Conservation (phyloP, 2,329 filamentous ascomycete species). For the Penicillium polonicum region DNA sequence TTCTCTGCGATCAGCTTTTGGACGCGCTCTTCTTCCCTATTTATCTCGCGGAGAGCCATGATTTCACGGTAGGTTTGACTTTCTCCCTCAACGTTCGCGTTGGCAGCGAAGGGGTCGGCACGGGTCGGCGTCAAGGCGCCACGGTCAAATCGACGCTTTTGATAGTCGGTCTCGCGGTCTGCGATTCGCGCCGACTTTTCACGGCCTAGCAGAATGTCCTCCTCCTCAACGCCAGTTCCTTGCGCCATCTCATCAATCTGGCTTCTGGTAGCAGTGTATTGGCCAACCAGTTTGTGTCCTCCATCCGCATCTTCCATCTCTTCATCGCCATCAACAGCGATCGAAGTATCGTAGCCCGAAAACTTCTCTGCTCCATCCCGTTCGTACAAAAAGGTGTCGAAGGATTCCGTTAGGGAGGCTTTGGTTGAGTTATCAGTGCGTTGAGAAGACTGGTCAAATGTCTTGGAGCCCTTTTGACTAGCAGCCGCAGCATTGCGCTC, state of each 20-base stretch:
- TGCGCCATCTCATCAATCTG: conserved; percentile 93
- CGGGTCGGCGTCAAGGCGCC: conserved; percentile 75
- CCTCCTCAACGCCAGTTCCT: conserved; percentile 83
- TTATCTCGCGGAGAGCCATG: conserved; percentile 86
- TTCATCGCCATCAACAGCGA: conserved; percentile 75
- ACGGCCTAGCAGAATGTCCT: conserved; percentile 79
- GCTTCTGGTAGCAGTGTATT: conserved; percentile 89
- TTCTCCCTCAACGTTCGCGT: conserved; percentile 66
- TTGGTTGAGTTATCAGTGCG: conserved; percentile 82
- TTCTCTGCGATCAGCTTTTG: conserved; percentile 76
- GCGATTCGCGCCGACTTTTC: conserved; percentile 89
- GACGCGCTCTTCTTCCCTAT: conserved; percentile 90
- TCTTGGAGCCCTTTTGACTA: conserved; percentile 76
- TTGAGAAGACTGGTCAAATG: conserved; percentile 75
- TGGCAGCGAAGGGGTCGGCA: conserved; percentile 79
- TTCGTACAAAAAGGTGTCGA: conserved; percentile 86
- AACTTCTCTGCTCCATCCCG: conserved; percentile 75
- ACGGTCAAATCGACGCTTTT: conserved; percentile 90
- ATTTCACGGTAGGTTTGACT: conserved; percentile 83
- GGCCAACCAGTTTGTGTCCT: conserved; percentile 79
- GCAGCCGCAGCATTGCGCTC: conserved; percentile 83
- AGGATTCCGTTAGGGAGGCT: conserved; percentile 81
- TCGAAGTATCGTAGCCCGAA: conserved; percentile 85
- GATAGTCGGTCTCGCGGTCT: conserved; percentile 94
- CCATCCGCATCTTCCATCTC: conserved; percentile 74